Evolutionary conservation across 2,329 filamentous ascomycete species (phyloP).

Genomic region (Aspergillus unguis): DNA sequence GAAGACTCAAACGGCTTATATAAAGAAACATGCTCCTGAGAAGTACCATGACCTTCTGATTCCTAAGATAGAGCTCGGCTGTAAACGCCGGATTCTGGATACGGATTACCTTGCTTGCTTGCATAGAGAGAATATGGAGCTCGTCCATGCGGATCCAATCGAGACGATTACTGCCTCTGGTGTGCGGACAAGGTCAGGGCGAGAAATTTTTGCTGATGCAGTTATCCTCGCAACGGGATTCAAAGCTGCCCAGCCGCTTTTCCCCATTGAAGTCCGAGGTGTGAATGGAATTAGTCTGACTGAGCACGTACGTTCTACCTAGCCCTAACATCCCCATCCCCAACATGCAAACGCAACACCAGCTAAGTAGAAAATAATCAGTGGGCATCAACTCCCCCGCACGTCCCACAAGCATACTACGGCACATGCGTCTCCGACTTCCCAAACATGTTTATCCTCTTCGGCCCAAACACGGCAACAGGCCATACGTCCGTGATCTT

Average conservation of each 20-base stretch:
- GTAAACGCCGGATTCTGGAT: slow-evolving; percentile 49
- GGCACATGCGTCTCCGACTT: slow-evolving; percentile 50
- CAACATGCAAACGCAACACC: not conserved
- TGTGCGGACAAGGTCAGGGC: slow-evolving; percentile 39
- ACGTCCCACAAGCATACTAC: slow-evolving; percentile 41
- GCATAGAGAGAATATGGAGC: slow-evolving; percentile 42
- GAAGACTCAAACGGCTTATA: slow-evolving; percentile 43
- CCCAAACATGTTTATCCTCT: slow-evolving; percentile 48
- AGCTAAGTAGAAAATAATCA: slow-evolving; percentile 38
- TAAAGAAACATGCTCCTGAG: slow-evolving; percentile 42
- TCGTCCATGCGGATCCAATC: slow-evolving; percentile 42
- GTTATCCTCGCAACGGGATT: slow-evolving; percentile 52
- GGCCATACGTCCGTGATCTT: slow-evolving; percentile 52
- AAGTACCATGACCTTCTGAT: slow-evolving; percentile 46
- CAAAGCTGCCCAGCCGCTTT: slow-evolving; percentile 47
- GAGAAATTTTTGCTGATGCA: slow-evolving; percentile 41
- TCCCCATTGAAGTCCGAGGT: slow-evolving; percentile 48
- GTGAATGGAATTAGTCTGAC: slow-evolving; percentile 33
- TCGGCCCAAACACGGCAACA: slow-evolving; percentile 47
- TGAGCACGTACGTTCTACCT: slow-evolving; percentile 30
- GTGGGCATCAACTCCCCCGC: slow-evolving; percentile 8
- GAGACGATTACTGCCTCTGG: slow-evolving; percentile 38
- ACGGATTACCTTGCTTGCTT: slow-evolving; percentile 47
- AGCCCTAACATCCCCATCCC: not conserved
- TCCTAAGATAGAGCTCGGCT: slow-evolving; percentile 46